Evolutionary conservation across 805 yeast genomes (phyloP).

Genomic region (Cyberlindnera mycetangii): DNA sequence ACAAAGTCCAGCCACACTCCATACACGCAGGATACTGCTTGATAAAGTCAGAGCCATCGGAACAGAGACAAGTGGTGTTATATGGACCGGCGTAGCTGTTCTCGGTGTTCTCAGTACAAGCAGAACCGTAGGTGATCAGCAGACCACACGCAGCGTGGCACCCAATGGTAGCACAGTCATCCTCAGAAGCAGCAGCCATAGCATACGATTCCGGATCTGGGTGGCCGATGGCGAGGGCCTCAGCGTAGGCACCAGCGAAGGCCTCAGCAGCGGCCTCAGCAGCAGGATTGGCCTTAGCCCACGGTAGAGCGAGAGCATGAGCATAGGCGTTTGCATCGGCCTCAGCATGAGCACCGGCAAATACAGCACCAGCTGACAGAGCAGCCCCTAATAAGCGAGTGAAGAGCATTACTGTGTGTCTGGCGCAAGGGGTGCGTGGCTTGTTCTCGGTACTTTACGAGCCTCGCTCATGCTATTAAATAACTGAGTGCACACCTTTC

Average conservation of each 20-base stretch:
- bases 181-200: constrained; percentile 22
- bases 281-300: constrained; percentile 19
- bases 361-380: constrained; percentile 15
- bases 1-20: constrained; percentile 39
- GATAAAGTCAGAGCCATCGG: constrained; percentile 20
- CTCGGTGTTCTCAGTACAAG: too few species aligned
- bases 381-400: constrained; percentile 6
- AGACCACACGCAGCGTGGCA: constrained; percentile 37
- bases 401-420: constrained; percentile 1
- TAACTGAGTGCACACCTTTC: too few species aligned
- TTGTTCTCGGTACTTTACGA: too few species aligned
- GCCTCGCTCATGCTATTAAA: too few species aligned
- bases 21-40: constrained; percentile 29
- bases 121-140: constrained; percentile 33
- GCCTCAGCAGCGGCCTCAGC: too few species aligned
- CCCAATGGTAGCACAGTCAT: constrained; percentile 29
- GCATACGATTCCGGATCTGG: constrained; percentile 24
- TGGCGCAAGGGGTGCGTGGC: too few species aligned
- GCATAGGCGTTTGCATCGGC: constrained; percentile 22
- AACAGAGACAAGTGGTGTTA: constrained; percentile 28
- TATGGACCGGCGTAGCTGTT: too few species aligned
- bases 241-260: too few species aligned
- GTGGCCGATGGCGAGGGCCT: too few species aligned
- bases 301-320: constrained; percentile 23
- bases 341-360: constrained; percentile 20